Percentiles rank a stretch among this genome's conserved stretches.
Conservation (phyloP, 768 basidiomycete genomes). For the Boletellus emodensis region DNA sequence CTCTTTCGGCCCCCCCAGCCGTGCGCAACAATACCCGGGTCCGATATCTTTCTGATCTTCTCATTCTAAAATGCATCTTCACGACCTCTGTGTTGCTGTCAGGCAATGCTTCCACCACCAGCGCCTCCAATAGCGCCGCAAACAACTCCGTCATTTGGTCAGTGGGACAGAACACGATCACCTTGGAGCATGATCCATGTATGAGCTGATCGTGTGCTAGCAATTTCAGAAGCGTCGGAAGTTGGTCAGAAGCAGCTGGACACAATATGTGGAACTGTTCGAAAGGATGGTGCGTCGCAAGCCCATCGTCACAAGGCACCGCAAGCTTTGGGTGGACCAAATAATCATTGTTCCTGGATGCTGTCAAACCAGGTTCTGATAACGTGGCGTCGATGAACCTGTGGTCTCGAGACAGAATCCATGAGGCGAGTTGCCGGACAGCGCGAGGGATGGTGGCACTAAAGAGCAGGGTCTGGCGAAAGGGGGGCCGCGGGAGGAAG, state of each 20-base stretch:
- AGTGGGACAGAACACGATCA: constrained; percentile 80
- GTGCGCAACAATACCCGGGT: constrained; percentile 25
- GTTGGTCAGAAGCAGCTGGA: constrained; percentile 56
- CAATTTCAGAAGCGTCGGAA: constrained; percentile 76
- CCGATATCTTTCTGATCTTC: constrained; percentile 14
- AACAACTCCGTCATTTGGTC: constrained; percentile 82
- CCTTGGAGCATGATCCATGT: constrained; percentile 63
- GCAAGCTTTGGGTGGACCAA: not conserved
- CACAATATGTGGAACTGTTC: constrained; percentile 82
- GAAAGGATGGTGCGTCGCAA: constrained; percentile 67
- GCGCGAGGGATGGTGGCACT: constrained; percentile 78
- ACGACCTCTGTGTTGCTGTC: constrained; percentile 54
- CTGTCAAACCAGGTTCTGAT: constrained; percentile 40
- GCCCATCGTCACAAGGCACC: constrained; percentile 6
- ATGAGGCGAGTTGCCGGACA: constrained; percentile 67
- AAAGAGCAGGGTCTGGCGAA: constrained; percentile 90
- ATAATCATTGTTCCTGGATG: not conserved
- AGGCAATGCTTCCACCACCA: constrained; percentile 45
- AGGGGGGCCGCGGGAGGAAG: constrained; percentile 54
- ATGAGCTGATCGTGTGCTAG: constrained; percentile 84
- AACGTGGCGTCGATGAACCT: constrained; percentile 70
- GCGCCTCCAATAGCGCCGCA: constrained; percentile 53
- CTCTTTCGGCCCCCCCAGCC: constrained; percentile 18
- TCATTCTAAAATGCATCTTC: constrained; percentile 80
- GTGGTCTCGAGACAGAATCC: constrained; percentile 57